Evolutionary conservation across 768 basidiomycete genomes (phyloP).

Genomic region (Calocybe indica): DNA sequence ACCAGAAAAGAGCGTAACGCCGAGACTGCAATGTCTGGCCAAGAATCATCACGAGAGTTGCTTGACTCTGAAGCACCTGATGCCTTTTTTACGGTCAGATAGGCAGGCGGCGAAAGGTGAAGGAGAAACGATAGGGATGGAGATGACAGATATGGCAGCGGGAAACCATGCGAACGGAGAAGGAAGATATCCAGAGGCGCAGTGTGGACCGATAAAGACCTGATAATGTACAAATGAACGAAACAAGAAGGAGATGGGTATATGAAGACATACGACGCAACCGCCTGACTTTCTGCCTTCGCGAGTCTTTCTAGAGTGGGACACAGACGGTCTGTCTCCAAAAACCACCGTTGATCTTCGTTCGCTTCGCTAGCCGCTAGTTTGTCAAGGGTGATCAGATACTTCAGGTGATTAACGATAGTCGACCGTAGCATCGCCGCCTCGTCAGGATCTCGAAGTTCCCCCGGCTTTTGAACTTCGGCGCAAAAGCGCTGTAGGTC

Average conservation of each 20-base stretch:
- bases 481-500: conserved; percentile 51
- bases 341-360: conserved; percentile 72
- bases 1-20: conserved; percentile 43
- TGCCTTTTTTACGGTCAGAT: conserved; percentile 52
- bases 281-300: conserved; percentile 42
- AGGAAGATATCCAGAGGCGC: conserved; percentile 72
- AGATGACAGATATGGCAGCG: conserved; percentile 63
- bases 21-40: conserved; percentile 47
- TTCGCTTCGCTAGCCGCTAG: conserved; percentile 57
- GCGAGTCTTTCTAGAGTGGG: conserved; percentile 44
- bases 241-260: neutral
- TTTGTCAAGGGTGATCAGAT: conserved; percentile 68
- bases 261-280: conserved; percentile 43
- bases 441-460: conserved; percentile 42
- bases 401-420: conserved; percentile 52
- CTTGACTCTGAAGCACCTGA: conserved; percentile 13
- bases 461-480: conserved; percentile 53
- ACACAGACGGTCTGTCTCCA: conserved; percentile 51
- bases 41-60: conserved; percentile 14
- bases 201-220: conserved; percentile 29
- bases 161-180: conserved; percentile 57
- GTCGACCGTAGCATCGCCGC: conserved; percentile 43
- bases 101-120: conserved; percentile 63
- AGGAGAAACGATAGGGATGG: conserved; percentile 71
- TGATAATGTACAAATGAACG: conserved; percentile 12